Conservation (phyloP, 345 rosid species). For the Excoecaria cochinchinensis region DNA sequence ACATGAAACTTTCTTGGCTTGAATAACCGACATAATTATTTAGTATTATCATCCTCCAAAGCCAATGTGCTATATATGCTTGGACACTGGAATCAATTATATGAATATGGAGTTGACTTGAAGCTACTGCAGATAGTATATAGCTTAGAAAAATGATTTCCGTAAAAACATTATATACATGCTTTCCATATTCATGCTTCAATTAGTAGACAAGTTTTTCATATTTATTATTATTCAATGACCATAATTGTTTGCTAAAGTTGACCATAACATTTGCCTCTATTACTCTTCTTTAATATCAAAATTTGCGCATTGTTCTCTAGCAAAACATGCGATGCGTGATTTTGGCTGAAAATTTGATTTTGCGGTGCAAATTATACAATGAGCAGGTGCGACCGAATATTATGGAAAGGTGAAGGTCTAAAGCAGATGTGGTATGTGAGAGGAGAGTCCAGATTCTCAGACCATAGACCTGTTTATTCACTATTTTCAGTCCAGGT, state of each 20-base stretch:
- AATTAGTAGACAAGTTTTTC: not conserved
- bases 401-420: conserved; percentile 89
- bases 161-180: not conserved
- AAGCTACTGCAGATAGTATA: not conserved
- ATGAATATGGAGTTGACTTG: conserved; percentile 7
- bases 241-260: not conserved
- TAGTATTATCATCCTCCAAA: not conserved
- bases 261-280: not conserved
- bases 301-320: not conserved
- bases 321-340: not conserved
- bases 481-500: conserved; percentile 69
- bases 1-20: not conserved
- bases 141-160: not conserved
- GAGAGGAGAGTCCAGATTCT: conserved; percentile 89
- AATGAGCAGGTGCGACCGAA: conserved; percentile 78
- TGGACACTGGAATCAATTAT: not conserved
- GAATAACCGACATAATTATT: not conserved
- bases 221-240: too few relatives aligned
- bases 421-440: conserved; percentile 65
- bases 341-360: not conserved
- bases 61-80: not conserved
- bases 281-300: too few relatives aligned
- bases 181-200: not conserved
- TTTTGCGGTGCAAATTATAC: too few relatives aligned
- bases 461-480: conserved; percentile 93